Base-by-base conservation (phyloP, 768 basidiomycete genomes). In the Tubosaeta sp. region DNA sequence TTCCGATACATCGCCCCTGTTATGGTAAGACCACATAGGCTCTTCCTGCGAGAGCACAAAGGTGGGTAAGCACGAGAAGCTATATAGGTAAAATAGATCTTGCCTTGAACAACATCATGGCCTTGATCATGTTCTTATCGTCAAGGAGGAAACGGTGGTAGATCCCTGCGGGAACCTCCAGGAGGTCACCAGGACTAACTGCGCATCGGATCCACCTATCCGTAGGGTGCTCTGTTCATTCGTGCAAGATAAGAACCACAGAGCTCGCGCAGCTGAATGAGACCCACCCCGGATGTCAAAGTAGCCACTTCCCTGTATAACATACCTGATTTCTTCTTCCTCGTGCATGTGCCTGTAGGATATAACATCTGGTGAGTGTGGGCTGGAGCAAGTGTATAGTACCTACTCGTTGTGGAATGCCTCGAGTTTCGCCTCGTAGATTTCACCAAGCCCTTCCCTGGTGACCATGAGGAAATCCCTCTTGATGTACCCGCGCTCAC, bases 101-200 rank as follows among this genome's bases (percentile, higher is more conserved):
- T 46, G 84, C 89, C 79, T 89, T 81, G 81, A 93, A 95, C 48
- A 94, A 74, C 8, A 92, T 78, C 64, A 92, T 71, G 1, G 86
- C 86, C 57, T 83, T 80, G 69, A 92, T 83, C 36, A 73, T 74
- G 67, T 94, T 80, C 39, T 62, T 67, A 52, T 80, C 76, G 63
- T 94, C 90, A 21, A 94, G 80, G 0, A 88, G 93, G 73, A 95
- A 96, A 35, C 92, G 85, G 70, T 95, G 93, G 67, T 92, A 94
- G 60, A 93, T 90, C 0, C 90, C 92, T n/a, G 89, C 80, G 1
- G 93, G 93, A 25, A 95, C 66, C 46, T 94, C 84, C 46, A 94
- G 73, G 42, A 95, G 77, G 64, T 94, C 92, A 4, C 90, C 89
- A 4, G 84, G 80, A 8, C 72, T 72, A 10, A 93, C 74, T 10